phyloP scores from a whole-genome alignment of 768 basidiomycete genomes.

The Psilocybe cyanescens region DNA sequence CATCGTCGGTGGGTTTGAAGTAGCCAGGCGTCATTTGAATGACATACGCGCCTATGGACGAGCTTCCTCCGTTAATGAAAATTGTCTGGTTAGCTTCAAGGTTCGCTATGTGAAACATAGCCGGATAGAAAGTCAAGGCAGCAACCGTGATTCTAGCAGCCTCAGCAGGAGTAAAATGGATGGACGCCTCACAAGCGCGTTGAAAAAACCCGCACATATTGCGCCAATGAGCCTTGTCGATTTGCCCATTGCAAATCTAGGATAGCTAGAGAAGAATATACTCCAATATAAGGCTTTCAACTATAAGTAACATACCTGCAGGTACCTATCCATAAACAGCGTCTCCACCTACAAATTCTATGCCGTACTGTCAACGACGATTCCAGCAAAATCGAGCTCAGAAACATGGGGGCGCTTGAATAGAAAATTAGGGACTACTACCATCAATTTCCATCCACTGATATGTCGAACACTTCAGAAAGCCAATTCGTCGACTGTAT shows the following conservation, averaged over 20 bases:
- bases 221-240: slow-evolving; percentile 57
- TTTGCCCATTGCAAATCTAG: slow-evolving; percentile 34
- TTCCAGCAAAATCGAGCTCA: slow-evolving; percentile 67
- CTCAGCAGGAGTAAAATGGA: slow-evolving; percentile 51
- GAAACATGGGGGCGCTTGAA: slow-evolving; percentile 52
- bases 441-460: slow-evolving; percentile 66
- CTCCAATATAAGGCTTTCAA: too few species aligned
- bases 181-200: slow-evolving; percentile 48
- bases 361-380: slow-evolving; percentile 58
- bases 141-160: slow-evolving; percentile 67
- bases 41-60: slow-evolving; percentile 68
- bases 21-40: slow-evolving; percentile 70
- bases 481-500: neutral
- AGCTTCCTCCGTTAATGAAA: slow-evolving; percentile 74
- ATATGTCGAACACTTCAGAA: neutral
- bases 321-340: slow-evolving; percentile 62
- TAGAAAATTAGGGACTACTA: slow-evolving; percentile 47
- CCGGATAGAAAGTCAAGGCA: slow-evolving; percentile 61
- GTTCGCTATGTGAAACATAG: slow-evolving; percentile 48
- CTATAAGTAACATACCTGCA: slow-evolving; percentile 1
- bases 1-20: slow-evolving; percentile 44
- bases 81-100: slow-evolving; percentile 63
- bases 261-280: too few species aligned
- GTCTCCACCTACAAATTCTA: slow-evolving; percentile 59
- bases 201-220: slow-evolving; percentile 57